Percentiles rank a stretch among this genome's conserved stretches.
Conservation (phyloP, 2,329 filamentous ascomycete genomes). For the Monosporascus cannonballus region DNA sequence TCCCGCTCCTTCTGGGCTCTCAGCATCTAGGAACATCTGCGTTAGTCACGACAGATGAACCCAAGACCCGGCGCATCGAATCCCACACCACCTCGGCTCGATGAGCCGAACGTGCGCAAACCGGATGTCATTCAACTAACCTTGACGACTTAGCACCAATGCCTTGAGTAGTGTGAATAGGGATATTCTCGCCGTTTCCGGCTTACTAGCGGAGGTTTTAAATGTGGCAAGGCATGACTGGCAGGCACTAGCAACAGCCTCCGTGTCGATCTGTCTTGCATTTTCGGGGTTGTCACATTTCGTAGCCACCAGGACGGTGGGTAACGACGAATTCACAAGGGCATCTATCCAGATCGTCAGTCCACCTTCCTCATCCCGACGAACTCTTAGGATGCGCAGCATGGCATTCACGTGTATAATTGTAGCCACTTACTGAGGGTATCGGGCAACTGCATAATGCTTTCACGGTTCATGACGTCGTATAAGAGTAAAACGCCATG, state of each 20-base stretch:
- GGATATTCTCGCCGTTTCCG: conserved; percentile 69
- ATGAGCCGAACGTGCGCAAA: not conserved
- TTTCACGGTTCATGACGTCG: conserved; percentile 75
- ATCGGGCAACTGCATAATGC: conserved; percentile 66
- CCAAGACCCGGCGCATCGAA: not conserved
- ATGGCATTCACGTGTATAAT: not conserved
- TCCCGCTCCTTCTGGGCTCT: conserved; percentile 36
- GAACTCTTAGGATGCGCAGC: not conserved
- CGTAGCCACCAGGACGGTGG: conserved; percentile 76
- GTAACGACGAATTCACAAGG: conserved; percentile 64
- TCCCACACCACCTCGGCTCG: not conserved
- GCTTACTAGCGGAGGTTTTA: conserved; percentile 63
- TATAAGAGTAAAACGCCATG: conserved; percentile 84
- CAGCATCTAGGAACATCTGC: conserved; percentile 11
- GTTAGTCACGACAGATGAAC: conserved; percentile 2
- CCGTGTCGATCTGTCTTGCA: conserved; percentile 64
- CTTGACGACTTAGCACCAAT: conserved; percentile 60
- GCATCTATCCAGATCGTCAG: conserved; percentile 50
- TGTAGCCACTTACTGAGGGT: conserved; percentile 63
- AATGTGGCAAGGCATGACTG: conserved; percentile 66
- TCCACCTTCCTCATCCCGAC: conserved; percentile 1
- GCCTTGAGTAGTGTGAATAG: conserved; percentile 69
- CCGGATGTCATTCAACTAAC: conserved; percentile 42
- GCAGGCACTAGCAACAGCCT: conserved; percentile 56
- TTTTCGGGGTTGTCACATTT: conserved; percentile 79